Conservation (phyloP, 805 yeast genomes). For the Candida berthetii region DNA sequence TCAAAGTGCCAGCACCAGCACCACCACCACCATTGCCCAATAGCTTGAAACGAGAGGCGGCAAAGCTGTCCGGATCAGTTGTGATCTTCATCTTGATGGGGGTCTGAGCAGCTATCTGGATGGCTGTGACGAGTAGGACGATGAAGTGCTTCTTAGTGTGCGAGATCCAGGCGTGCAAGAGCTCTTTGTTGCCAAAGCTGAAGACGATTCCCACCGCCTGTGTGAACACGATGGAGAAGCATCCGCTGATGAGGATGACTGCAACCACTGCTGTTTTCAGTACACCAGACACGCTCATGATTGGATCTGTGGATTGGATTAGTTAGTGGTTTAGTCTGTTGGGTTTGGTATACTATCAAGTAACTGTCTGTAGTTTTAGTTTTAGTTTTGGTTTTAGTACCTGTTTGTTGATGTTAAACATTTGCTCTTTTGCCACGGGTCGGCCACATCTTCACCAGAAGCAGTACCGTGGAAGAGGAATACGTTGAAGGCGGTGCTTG, state of each 20-base stretch:
- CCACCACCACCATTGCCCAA: conserved; percentile 5
- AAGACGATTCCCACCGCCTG: conserved; percentile 35
- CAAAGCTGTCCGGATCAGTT: conserved; percentile 30
- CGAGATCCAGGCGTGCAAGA: conserved; percentile 37
- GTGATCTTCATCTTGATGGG: conserved; percentile 50
- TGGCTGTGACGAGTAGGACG: conserved; percentile 41
- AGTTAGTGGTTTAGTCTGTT: too few relatives aligned
- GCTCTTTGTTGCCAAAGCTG: conserved; percentile 24
- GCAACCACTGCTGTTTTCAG: conserved; percentile 8
- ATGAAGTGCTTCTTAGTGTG: conserved; percentile 56
- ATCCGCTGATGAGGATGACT: conserved; percentile 22
- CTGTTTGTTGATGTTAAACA: too few relatives aligned
- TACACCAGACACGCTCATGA: conserved; percentile 5
- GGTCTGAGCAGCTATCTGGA: conserved; percentile 35
- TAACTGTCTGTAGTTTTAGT: background rate
- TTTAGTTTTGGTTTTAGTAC: too few relatives aligned
- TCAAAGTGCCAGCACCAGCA: background rate
- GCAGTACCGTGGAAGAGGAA: too few relatives aligned
- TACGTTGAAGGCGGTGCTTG: too few relatives aligned
- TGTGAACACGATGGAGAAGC: conserved; percentile 36
- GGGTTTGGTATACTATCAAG: too few relatives aligned
- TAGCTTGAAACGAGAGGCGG: conserved; percentile 3
- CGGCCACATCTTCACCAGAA: background rate
- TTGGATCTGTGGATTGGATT: background rate
- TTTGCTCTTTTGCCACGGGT: background rate